phyloP scores from a whole-genome alignment of 2,329 filamentous ascomycete genomes.

The Fusarium armeniacum region DNA sequence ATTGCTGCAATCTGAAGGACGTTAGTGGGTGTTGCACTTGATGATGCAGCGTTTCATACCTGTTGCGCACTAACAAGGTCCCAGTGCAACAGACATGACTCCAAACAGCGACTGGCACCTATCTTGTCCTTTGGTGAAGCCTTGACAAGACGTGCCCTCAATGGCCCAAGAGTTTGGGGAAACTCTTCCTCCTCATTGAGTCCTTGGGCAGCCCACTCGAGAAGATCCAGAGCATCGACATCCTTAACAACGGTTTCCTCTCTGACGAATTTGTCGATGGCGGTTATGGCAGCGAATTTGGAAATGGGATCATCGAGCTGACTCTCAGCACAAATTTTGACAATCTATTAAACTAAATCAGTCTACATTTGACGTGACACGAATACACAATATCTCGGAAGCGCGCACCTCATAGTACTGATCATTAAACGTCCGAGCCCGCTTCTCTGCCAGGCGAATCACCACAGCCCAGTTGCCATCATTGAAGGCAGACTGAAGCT shows the following conservation, averaged over 20 bases:
- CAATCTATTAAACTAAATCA: constrained; percentile 53
- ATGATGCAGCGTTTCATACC: constrained; percentile 53
- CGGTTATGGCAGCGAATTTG: constrained; percentile 60
- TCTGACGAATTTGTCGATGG: constrained; percentile 62
- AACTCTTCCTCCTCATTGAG: constrained; percentile 59
- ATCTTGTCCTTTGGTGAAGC: constrained; percentile 63
- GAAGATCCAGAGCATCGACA: constrained; percentile 65
- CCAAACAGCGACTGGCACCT: constrained; percentile 61
- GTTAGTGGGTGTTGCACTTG: constrained; percentile 15
- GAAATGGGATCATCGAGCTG: constrained; percentile 65
- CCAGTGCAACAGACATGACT: constrained; percentile 67
- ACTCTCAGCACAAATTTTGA: constrained; percentile 66
- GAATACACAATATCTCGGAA: neutral
- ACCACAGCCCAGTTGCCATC: constrained; percentile 68
- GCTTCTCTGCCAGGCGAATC: constrained; percentile 66
- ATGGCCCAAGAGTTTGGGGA: constrained; percentile 62
- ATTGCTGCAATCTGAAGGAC: constrained; percentile 63
- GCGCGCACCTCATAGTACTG: constrained; percentile 67
- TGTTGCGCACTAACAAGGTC: constrained; percentile 71
- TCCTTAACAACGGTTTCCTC: constrained; percentile 64
- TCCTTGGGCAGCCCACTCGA: constrained; percentile 66
- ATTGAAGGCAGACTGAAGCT: constrained; percentile 68
- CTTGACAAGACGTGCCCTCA: constrained; percentile 67
- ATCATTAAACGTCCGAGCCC: constrained; percentile 64
- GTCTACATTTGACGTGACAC: constrained; percentile 2